Percentiles rank a stretch among this genome's conserved stretches.
These are phyloP conservation scores for Orbilia blumenaviensis DNA, from an alignment of 2,329 filamentous ascomycete genomes.

Conservation along the genomic window DNA sequence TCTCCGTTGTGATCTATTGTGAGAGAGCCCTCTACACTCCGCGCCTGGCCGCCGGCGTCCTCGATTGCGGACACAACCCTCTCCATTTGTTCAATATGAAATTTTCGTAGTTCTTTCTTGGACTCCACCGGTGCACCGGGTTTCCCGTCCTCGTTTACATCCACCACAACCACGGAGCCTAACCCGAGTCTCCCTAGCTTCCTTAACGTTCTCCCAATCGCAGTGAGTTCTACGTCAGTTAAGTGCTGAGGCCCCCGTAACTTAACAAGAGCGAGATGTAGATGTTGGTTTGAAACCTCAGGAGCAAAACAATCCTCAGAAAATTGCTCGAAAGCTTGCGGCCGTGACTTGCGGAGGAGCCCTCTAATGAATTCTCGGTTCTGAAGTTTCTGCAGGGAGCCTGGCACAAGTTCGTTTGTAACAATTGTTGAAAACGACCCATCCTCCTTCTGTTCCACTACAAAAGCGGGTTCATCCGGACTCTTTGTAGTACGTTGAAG, in stretches of 20 bases:
- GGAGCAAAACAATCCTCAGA: conserved; percentile 58
- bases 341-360: conserved; percentile 60
- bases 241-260: conserved; percentile 70
- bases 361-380: conserved; percentile 69
- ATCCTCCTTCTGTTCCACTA: conserved; percentile 58
- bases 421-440: conserved; percentile 66
- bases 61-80: conserved; percentile 56
- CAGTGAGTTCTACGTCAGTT: conserved; percentile 74
- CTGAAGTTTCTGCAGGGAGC: conserved; percentile 68
- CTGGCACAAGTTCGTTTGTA: conserved; percentile 70
- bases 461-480: conserved; percentile 25
- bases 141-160: conserved; percentile 65
- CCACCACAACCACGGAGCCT: conserved; percentile 81
- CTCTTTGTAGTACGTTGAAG: neutral
- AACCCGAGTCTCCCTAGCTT: conserved; percentile 86
- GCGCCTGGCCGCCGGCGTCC: conserved; percentile 44
- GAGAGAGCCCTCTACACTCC: conserved; percentile 55
- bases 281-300: conserved; percentile 58
- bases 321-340: conserved; percentile 58
- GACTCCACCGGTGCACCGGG: conserved; percentile 42
- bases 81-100: conserved; percentile 52
- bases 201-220: conserved; percentile 82
- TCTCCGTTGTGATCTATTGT: conserved; percentile 60
- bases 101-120: conserved; percentile 4
- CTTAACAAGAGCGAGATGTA: conserved; percentile 87